Evolutionary conservation across 2,329 filamentous ascomycete species (phyloP), one percentile per base, ranked within the genome.

Genomic region (Botryotinia narcissicola): DNA sequence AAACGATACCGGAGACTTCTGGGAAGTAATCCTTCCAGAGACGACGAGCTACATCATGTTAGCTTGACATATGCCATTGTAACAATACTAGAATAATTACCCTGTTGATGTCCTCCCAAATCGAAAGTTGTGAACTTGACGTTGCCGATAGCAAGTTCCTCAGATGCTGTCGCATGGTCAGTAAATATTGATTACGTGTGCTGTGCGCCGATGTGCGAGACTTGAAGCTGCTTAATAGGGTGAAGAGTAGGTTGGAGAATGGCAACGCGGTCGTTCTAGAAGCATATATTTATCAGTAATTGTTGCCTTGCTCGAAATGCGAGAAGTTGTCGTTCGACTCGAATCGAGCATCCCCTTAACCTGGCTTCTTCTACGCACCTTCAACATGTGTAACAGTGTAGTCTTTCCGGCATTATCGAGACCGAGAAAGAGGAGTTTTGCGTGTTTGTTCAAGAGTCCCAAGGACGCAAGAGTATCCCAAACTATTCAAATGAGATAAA

Each of bases 11-110:
- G 84, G 92, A 94, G 77, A 97, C 94, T 86, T 97, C 95, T 80
- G 94, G 94, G 88, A 97, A 97, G 86, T 97, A 97, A 82, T 97
- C 94, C 84, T 95, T 95, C 94, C 95, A 97, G 80, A 97, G 91
- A 80, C 95, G 93, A 79, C 95, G 93, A 76, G 94, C 94, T 94
- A 77, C 46, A 70, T 62, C 51, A 51, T 59, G 68, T 78, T 72
- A 80, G 76, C 64, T 66, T 40, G 18, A 25, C 12, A 8, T 73
- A 69, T 61, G 66, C 42, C 40, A 71, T 48, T 64, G 32, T 74
- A 40, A 35, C 7, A 57, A 14, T 44, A 8, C 29, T 8, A 35
- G 29, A 46, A 32, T 29, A 81, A 83, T 69, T 86, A 92, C 92
- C 92, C 87, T 98, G 95, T 85, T 96, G 93, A 86, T 97, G 94